Percentiles rank a stretch among this genome's conserved stretches.
Evolutionary conservation across 2,329 filamentous ascomycete genomes (phyloP).

Genomic region (Sordariomycetes sp.): DNA sequence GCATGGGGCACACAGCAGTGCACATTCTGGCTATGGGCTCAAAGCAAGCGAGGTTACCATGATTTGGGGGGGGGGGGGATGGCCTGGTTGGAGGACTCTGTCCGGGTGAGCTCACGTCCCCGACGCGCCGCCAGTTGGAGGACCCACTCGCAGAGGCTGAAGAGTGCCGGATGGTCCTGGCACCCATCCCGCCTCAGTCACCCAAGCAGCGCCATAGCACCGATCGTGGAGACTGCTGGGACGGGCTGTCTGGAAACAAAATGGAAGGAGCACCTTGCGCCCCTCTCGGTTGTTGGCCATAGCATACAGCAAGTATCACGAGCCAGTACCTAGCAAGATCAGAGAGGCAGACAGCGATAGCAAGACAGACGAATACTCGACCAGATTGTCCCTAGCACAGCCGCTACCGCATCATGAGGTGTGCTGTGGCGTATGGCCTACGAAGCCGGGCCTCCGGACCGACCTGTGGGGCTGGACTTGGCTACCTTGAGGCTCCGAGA

Average conservation of each 20-base stretch:
- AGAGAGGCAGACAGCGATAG: slow-evolving; percentile 41
- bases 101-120: not conserved
- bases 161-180: not conserved
- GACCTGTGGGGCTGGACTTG: not conserved
- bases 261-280: slow-evolving; percentile 5
- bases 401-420: slow-evolving; percentile 15
- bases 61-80: not conserved
- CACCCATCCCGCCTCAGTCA: not conserved
- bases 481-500: not conserved
- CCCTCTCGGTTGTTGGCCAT: slow-evolving; percentile 32
- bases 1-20: not conserved
- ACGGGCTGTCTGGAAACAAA: not conserved
- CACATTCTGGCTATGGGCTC: not conserved
- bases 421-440: not conserved
- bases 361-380: slow-evolving; percentile 31
- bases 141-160: not conserved
- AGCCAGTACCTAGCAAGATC: slow-evolving; percentile 41
- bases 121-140: not conserved
- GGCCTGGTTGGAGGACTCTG: not conserved
- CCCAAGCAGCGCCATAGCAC: not conserved
- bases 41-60: not conserved
- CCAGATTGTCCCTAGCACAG: slow-evolving; percentile 16
- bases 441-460: not conserved
- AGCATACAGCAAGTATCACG: slow-evolving; percentile 25
- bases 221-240: not conserved